A percentile compares a stretch with the other conserved stretches of the same genome.
phyloP scores from a whole-genome alignment of 2,329 filamentous ascomycete genomes.

The Botrytis aclada region DNA sequence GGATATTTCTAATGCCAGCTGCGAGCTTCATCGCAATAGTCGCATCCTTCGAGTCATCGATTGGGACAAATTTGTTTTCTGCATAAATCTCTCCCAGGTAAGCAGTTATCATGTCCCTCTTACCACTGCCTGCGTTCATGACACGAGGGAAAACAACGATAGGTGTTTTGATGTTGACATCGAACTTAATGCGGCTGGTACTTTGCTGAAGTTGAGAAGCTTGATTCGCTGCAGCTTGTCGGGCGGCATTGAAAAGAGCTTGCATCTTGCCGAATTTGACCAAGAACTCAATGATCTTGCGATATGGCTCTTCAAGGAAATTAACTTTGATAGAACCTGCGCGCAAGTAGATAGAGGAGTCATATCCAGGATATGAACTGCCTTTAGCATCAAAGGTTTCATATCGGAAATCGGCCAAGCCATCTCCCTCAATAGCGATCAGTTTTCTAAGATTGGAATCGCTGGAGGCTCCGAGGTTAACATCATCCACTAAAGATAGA shows the following conservation, averaged over 20 bases:
- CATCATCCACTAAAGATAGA: slow-evolving; percentile 84
- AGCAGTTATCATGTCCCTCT: slow-evolving; percentile 81
- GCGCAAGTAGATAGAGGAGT: slow-evolving; percentile 84
- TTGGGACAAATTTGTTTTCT: slow-evolving; percentile 83
- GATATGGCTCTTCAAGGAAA: slow-evolving; percentile 94
- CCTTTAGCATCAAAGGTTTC: slow-evolving; percentile 84
- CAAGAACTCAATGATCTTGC: slow-evolving; percentile 95
- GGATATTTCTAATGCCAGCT: slow-evolving; percentile 87
- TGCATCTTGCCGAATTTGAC: slow-evolving; percentile 99
- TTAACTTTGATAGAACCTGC: slow-evolving; percentile 96
- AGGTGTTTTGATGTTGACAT: slow-evolving; percentile 88
- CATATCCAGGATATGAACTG: slow-evolving; percentile 81
- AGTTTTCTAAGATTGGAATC: slow-evolving; percentile 80
- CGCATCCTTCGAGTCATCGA: slow-evolving; percentile 72
- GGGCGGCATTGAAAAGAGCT: slow-evolving; percentile 94
- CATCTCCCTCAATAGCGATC: slow-evolving; percentile 91
- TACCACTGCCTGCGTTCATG: slow-evolving; percentile 64
- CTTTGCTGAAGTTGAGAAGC: slow-evolving; percentile 91
- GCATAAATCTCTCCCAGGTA: slow-evolving; percentile 97
- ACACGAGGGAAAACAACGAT: slow-evolving; percentile 91
- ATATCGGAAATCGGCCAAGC: slow-evolving; percentile 95
- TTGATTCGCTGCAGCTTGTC: slow-evolving; percentile 89
- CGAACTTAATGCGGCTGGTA: slow-evolving; percentile 87
- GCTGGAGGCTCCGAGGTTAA: slow-evolving; percentile 83
- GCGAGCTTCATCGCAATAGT: slow-evolving; percentile 85